phyloP scores from a whole-genome alignment of 2,329 filamentous ascomycete genomes.

The Ophioceras dolichostomum region DNA sequence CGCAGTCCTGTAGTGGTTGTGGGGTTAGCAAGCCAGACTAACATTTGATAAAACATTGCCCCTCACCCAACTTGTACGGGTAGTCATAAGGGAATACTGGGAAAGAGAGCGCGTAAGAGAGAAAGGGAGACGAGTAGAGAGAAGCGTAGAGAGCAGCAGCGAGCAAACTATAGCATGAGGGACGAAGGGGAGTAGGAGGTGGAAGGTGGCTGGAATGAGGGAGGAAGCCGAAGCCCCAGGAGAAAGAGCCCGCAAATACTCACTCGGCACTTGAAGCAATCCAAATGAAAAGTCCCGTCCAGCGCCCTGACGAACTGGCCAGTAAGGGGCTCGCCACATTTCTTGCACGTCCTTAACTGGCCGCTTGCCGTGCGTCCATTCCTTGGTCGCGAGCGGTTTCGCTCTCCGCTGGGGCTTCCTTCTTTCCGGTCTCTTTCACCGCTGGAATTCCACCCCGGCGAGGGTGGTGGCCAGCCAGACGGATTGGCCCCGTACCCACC shows the following conservation, averaged over 20 bases:
- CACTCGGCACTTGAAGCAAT: constrained; percentile 96
- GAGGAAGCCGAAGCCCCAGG: no score
- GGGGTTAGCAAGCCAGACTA: no score
- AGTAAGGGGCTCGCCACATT: constrained; percentile 76
- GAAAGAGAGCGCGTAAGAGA: background rate
- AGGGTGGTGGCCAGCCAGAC: constrained; percentile 16
- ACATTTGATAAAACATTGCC: no score
- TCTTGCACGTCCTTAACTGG: constrained; percentile 61
- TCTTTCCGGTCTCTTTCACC: constrained; percentile 23
- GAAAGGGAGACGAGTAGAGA: no score
- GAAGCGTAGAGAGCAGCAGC: no score
- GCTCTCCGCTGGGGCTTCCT: constrained; percentile 40
- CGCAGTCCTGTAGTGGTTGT: constrained; percentile 98
- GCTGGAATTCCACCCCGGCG: constrained; percentile 22
- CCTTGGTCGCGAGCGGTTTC: constrained; percentile 42
- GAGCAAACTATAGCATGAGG: no score
- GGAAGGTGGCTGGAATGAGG: no score
- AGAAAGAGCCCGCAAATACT: constrained; percentile 26
- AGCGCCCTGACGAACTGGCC: constrained; percentile 94
- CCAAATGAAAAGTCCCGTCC: constrained; percentile 87
- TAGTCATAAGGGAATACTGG: background rate
- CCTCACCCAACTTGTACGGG: no score
- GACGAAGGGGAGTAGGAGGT: no score
- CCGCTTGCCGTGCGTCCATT: constrained; percentile 45
- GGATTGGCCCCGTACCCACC: constrained; percentile 9